Evolutionary conservation across 208 protist species (phyloP).

Genomic region (Paratrypanosoma confusum): DNA sequence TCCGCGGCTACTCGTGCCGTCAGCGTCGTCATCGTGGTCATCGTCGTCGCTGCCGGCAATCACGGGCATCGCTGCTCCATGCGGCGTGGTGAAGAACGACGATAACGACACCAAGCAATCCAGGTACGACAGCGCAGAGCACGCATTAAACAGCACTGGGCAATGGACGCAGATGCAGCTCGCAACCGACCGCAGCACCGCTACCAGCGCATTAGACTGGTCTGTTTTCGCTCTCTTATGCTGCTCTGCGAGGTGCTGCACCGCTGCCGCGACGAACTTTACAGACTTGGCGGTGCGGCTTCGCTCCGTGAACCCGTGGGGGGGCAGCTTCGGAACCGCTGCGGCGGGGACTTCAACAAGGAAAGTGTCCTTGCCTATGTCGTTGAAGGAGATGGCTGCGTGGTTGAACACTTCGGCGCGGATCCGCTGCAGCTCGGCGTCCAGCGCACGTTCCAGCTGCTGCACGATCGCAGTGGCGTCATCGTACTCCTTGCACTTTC

Average conservation of each 20-base stretch:
- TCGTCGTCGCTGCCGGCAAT: constrained; percentile 5
- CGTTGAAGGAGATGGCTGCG: constrained; percentile 33
- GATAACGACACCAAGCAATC: constrained; percentile 73
- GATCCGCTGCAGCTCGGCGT: constrained; percentile 24
- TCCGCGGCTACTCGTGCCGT: constrained; percentile 1
- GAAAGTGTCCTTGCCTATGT: constrained; percentile 80
- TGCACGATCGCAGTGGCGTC: constrained; percentile 21
- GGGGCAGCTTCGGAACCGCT: constrained; percentile 29
- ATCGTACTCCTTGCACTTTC: constrained; percentile 54
- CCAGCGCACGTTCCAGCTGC: constrained; percentile 33
- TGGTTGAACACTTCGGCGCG: constrained; percentile 42
- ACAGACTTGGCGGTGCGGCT: constrained; percentile 54
- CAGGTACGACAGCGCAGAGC: constrained; percentile 53
- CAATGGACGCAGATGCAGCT: constrained; percentile 57
- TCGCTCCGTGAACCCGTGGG: constrained; percentile 51
- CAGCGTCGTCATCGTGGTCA: constrained; percentile 6
- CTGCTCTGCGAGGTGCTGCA: constrained; percentile 29
- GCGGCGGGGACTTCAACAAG: constrained; percentile 62
- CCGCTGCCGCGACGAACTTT: constrained; percentile 42
- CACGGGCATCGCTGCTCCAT: constrained; percentile 2
- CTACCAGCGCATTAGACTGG: constrained; percentile 49
- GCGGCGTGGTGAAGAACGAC: constrained; percentile 14
- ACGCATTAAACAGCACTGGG: constrained; percentile 42
- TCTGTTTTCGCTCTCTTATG: constrained; percentile 46
- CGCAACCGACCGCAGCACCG: constrained; percentile 51